A percentile compares a stretch with the other conserved stretches of the same genome.
Conservation (phyloP, 768 basidiomycete genomes). For the Naematelia aurantialba region DNA sequence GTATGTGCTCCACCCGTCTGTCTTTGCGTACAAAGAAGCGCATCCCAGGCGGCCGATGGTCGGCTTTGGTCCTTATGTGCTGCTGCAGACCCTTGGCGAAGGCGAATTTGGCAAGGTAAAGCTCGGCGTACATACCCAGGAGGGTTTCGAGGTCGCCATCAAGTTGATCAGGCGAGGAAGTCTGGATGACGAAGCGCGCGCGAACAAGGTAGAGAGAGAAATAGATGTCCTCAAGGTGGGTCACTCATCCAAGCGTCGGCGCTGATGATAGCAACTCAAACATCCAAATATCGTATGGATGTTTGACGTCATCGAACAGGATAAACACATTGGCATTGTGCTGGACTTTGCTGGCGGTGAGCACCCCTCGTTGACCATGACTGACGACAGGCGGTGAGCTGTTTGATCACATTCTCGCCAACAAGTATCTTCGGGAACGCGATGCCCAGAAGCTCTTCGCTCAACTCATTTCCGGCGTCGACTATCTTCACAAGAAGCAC, state of each 20-base stretch:
- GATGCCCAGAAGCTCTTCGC: slow-evolving; percentile 95
- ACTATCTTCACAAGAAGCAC: slow-evolving; percentile 98
- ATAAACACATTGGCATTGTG: slow-evolving; percentile 99
- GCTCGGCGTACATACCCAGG: slow-evolving; percentile 86
- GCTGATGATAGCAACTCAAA: slow-evolving; percentile 66
- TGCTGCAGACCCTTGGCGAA: slow-evolving; percentile 93
- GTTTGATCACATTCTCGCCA: slow-evolving; percentile 97
- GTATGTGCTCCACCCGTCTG: slow-evolving; percentile 50
- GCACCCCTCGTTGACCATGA: not conserved
- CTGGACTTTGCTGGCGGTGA: slow-evolving; percentile 92
- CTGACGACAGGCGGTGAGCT: slow-evolving; percentile 66
- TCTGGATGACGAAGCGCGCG: slow-evolving; percentile 72
- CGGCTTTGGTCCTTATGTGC: slow-evolving; percentile 84
- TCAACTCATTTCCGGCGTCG: slow-evolving; percentile 95
- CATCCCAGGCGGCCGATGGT: slow-evolving; percentile 51
- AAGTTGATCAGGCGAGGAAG: slow-evolving; percentile 92
- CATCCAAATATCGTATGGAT: slow-evolving; percentile 97
- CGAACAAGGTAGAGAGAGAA: slow-evolving; percentile 95
- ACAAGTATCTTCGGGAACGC: slow-evolving; percentile 88
- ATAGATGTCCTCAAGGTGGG: slow-evolving; percentile 92
- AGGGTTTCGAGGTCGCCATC: slow-evolving; percentile 97
- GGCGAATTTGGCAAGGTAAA: slow-evolving; percentile 99
- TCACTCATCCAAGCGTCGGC: slow-evolving; percentile 14
- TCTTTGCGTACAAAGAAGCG: slow-evolving; percentile 47
- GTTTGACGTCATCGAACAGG: slow-evolving; percentile 98